Base-by-base conservation (phyloP, 306 rosid species). In the Pterocarpus macrocarpus region DNA sequence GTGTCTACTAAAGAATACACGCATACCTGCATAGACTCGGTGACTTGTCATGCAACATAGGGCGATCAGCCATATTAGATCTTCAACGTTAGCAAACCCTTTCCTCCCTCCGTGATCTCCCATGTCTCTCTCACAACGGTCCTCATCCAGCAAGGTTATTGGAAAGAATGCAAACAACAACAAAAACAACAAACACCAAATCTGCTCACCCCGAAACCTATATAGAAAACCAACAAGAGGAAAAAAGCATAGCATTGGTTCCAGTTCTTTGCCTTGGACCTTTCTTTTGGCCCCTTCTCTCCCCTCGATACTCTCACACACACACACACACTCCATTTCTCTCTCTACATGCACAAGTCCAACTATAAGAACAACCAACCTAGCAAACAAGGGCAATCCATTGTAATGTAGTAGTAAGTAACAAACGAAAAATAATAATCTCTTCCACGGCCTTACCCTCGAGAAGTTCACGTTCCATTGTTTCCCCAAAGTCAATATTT, bases 281-380 rank as follows among this genome's bases (percentile, higher is more conserved):
- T 82, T 93, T 89, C 91, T 85, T 63, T 95, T 95, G 99, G 92
- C 93, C 69, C 64, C 78, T 88, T 89, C 83, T 81, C 75, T 69
- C 81, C 69, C 80, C 65, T 86, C 83, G 97, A 93, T 95, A 64
- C 94, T 87, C 86, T 34, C 85, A 49, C 65, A 30, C 33, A 9
- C 57, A 14, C 86, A 34, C 85, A 49, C 65, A 30, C 33, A 9
- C 57, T 16, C 80, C 14, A 75, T 43, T 63, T 57, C 79, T 69
- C 76, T 61, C 78, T 68, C 73, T 69, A 2, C 68, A n/a, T 69
- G 68, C 74, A 15, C 57, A 71, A 77, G 14, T 71, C 86, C 86
- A 83, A 80, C 84, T 14, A 79, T 63, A 79, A 64, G 69, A 82
- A 71, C 75, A 77, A 45, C 61, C 61, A 55, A 55, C 61, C 30